Percentiles rank a stretch among this genome's conserved stretches.
phyloP scores from a whole-genome alignment of 2,329 filamentous ascomycete genomes.

The Magnaporthiopsis incrustans region DNA sequence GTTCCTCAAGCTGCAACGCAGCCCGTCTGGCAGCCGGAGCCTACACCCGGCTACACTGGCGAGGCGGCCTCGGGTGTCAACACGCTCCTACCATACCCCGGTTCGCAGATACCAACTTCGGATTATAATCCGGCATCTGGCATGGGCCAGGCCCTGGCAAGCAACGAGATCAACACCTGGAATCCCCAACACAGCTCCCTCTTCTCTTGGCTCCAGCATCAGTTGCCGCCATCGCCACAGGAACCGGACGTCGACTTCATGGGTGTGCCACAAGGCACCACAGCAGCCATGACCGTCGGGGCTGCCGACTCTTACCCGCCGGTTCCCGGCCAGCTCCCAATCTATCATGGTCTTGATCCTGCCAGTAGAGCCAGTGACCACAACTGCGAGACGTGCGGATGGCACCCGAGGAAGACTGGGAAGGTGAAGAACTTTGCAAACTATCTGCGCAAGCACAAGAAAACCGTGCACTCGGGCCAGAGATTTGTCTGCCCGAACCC shows the following conservation, averaged over 20 bases:
- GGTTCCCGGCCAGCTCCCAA: not conserved
- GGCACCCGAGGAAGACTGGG: constrained; percentile 20
- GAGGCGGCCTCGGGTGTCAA: not conserved
- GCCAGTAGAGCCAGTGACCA: not conserved
- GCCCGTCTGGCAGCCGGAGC: not conserved
- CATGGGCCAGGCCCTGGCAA: not conserved
- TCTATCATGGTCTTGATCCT: not conserved
- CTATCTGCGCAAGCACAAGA: constrained; percentile 24
- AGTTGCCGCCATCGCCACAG: not conserved
- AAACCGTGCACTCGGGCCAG: constrained; percentile 20
- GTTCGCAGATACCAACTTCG: not conserved
- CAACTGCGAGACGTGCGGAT: constrained; percentile 20
- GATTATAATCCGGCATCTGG: not conserved
- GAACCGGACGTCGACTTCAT: not conserved
- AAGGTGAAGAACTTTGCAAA: constrained; percentile 19
- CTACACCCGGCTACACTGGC: not conserved
- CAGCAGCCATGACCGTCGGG: not conserved
- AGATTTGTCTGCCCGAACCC: constrained; percentile 18
- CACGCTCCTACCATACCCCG: not conserved
- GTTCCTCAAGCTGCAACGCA: not conserved
- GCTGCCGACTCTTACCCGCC: too few species aligned
- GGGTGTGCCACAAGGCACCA: not conserved
- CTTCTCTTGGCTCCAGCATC: not conserved
- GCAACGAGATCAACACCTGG: not conserved
- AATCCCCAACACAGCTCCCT: not conserved